These are phyloP conservation scores for Penstemon barbatus DNA, from an alignment of 257 asterid genomes.

Conservation along the genomic window DNA sequence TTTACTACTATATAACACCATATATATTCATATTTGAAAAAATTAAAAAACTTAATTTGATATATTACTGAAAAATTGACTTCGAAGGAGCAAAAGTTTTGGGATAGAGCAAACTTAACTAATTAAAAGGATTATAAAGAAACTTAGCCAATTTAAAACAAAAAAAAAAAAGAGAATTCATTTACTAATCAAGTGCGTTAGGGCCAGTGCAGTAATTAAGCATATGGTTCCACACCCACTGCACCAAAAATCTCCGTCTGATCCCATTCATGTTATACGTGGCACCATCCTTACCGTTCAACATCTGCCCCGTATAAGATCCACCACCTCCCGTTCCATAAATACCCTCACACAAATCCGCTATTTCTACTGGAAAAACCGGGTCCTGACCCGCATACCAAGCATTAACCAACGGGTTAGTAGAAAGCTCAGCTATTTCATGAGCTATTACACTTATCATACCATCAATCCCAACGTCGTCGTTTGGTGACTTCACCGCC, in stretches of 20 bases:
- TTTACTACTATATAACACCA: neutral
- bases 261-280: slow-evolving; percentile 82
- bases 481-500: slow-evolving; percentile 68
- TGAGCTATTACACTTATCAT: slow-evolving; percentile 90
- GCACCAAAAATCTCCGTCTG: slow-evolving; percentile 81
- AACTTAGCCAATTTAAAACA: neutral
- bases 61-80: too few relatives aligned
- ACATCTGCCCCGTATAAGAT: slow-evolving; percentile 82
- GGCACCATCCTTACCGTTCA: slow-evolving; percentile 72
- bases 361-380: slow-evolving; percentile 77
- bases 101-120: neutral
- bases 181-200: slow-evolving; percentile 88
- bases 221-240: slow-evolving; percentile 85
- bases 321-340: slow-evolving; percentile 92
- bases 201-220: slow-evolving; percentile 89
- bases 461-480: slow-evolving; percentile 79
- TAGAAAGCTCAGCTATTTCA: slow-evolving; percentile 79
- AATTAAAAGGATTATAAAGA: neutral
- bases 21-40: too few relatives aligned
- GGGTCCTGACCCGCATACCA: slow-evolving; percentile 95
- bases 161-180: slow-evolving; percentile 2
- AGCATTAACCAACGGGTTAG: slow-evolving; percentile 77
- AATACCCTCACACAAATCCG: slow-evolving; percentile 89
- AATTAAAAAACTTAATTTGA: too few relatives aligned
- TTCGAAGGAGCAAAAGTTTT: too few relatives aligned